A percentile compares a stretch with the other conserved stretches of the same genome.
Conservation (phyloP, 176 grass and related monocot species). For the Bromus sterilis region DNA sequence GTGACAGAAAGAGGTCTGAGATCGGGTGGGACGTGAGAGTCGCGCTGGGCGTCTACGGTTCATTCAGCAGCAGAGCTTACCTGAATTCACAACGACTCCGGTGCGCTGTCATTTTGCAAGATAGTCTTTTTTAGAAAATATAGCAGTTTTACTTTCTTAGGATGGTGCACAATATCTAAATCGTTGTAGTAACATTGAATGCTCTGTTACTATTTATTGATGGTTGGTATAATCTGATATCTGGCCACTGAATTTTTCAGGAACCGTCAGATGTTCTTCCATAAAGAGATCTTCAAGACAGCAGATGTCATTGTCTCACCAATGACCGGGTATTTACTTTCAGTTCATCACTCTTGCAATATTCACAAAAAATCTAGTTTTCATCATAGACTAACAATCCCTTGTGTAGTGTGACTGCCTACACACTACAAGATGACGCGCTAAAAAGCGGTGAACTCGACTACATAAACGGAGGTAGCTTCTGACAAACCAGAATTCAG, state of each 20-base stretch:
- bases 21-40: conserved; percentile 86
- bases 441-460: conserved; percentile 68
- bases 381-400: not conserved
- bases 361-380: not conserved
- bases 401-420: conserved; percentile 74
- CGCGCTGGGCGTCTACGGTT: conserved; percentile 66
- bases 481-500: not conserved
- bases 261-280: conserved; percentile 90
- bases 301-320: conserved; percentile 97
- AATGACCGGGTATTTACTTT: conserved; percentile 63
- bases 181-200: not conserved
- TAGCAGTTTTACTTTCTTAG: not conserved
- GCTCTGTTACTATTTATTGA: not conserved
- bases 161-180: not conserved
- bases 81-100: conserved; percentile 83
- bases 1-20: conserved; percentile 51
- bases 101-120: not conserved
- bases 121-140: not conserved
- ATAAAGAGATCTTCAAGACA: conserved; percentile 82
- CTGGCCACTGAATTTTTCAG: conserved; percentile 24
- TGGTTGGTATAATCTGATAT: not conserved
- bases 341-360: not conserved
- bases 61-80: conserved; percentile 88
- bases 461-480: conserved; percentile 96
- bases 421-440: conserved; percentile 75